These are phyloP conservation scores for Fusarium sp. DNA, from an alignment of 2,329 filamentous ascomycete species.

Conservation along the genomic window DNA sequence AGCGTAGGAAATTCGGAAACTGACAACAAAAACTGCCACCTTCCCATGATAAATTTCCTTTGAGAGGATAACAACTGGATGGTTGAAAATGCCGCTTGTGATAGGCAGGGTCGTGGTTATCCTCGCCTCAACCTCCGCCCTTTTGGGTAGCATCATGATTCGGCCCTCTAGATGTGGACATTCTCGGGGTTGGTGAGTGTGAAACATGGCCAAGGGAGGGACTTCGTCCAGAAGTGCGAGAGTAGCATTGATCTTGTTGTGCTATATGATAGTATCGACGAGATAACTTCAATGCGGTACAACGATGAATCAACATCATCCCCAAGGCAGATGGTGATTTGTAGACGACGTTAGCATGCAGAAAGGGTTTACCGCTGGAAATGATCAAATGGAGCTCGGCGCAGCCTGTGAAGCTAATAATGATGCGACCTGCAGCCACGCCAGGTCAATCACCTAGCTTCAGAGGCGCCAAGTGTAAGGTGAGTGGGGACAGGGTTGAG, in stretches of 20 bases:
- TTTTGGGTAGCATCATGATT: neutral
- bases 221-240: neutral
- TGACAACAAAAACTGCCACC: neutral
- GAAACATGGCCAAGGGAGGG: neutral
- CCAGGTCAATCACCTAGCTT: neutral
- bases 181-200: neutral
- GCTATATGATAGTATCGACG: neutral
- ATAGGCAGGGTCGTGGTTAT: neutral
- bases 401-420: no score
- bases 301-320: neutral
- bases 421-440: neutral
- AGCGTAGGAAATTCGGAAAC: rapidly evolving
- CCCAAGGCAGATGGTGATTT: rapidly evolving
- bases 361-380: neutral
- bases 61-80: neutral
- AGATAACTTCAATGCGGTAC: no score
- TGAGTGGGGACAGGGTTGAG: neutral
- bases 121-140: neutral
- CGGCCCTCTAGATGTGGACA: neutral
- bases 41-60: neutral
- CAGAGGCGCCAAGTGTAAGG: neutral
- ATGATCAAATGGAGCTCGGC: neutral
- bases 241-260: neutral
- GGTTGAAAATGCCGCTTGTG: neutral
- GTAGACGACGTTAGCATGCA: neutral